Base-by-base conservation (phyloP, 352 stramenopile species). In the Pythium volutum region DNA sequence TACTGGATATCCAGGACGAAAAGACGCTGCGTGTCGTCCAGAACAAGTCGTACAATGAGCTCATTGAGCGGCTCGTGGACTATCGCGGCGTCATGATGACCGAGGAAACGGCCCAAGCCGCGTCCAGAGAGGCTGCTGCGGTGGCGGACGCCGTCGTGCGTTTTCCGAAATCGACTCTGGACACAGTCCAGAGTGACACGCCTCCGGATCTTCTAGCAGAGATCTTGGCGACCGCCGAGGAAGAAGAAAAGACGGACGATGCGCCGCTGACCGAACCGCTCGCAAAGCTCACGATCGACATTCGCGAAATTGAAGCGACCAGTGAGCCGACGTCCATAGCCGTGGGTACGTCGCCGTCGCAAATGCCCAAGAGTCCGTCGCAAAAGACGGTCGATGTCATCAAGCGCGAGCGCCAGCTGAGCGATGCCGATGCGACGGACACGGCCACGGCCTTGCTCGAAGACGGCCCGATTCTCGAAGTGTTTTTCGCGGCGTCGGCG, bases 41-140 rank as follows among this genome's bases (percentile, higher is more conserved):
- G 33, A 84, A 86, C 57, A 96, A 97, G 65, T 98, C 89, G 45
- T 99, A 99, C 80, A 99, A 99, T 77, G 92, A 99, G 59, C 76
- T 99, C 26, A 89, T 99, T 46, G 96, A 99, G 66, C 79, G 81
- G 3, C 71, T 99, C 5, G 93, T 99, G 38, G 75, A 98, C 63
- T 93, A 91, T 56, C 84, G 84, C 25, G 81, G 72, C 25, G 70
- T 93, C 46, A 75, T 79, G 36, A 79, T 85, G 77, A 91, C 70
- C 16, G 88, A 85, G 57, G 69, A 74, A 42, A 56, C 53, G 10
- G 45, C 59, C 22, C 14, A 22, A 7, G 26, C 55, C 20, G 31
- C 2, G 29, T 29, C 16, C 27, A 42, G 48, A 39, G 46, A 36
- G n/a, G n/a, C 9, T 42, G 29, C 15, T 10, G 34, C n/a, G 5